Evolutionary conservation across 1,284 basidiomycete species (phyloP).

Genomic region (Cryptococcus sp.): DNA sequence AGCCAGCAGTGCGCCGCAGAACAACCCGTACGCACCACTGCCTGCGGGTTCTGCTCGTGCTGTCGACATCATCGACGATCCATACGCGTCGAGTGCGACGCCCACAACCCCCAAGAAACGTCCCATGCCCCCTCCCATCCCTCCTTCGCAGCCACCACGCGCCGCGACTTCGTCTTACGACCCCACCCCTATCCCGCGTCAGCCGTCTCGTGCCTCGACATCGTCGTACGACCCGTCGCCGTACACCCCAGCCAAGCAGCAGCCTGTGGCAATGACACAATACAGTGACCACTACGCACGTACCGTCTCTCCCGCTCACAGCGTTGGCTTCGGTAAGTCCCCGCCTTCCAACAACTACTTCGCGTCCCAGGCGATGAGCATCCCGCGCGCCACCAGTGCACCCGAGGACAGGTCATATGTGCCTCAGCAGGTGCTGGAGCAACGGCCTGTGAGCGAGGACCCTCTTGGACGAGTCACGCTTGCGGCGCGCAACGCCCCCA

Average conservation of each 20-base stretch:
- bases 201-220: slow-evolving; percentile 5
- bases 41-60: no score
- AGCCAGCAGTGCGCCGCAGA: neutral
- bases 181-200: slow-evolving; percentile 5
- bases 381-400: slow-evolving; percentile 60
- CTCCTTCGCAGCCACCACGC: neutral
- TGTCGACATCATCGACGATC: slow-evolving; percentile 4
- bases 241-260: slow-evolving; percentile 11
- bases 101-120: neutral
- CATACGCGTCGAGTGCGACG: neutral
- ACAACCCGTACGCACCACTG: neutral
- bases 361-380: slow-evolving; percentile 50
- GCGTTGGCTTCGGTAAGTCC: slow-evolving; percentile 25
- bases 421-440: slow-evolving; percentile 45
- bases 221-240: slow-evolving; percentile 20
- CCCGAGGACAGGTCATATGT: slow-evolving; percentile 60
- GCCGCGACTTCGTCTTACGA: neutral
- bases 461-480: slow-evolving; percentile 70
- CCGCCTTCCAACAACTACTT: slow-evolving; percentile 42
- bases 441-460: slow-evolving; percentile 61
- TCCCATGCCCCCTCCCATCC: neutral
- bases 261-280: slow-evolving; percentile 10
- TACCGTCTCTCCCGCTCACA: slow-evolving; percentile 21
- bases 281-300: slow-evolving; percentile 23
- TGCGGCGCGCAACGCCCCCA: slow-evolving; percentile 59